These are phyloP conservation scores for Pythium grandisporangium DNA, from an alignment of 352 stramenopile species.

Conservation along the genomic window DNA sequence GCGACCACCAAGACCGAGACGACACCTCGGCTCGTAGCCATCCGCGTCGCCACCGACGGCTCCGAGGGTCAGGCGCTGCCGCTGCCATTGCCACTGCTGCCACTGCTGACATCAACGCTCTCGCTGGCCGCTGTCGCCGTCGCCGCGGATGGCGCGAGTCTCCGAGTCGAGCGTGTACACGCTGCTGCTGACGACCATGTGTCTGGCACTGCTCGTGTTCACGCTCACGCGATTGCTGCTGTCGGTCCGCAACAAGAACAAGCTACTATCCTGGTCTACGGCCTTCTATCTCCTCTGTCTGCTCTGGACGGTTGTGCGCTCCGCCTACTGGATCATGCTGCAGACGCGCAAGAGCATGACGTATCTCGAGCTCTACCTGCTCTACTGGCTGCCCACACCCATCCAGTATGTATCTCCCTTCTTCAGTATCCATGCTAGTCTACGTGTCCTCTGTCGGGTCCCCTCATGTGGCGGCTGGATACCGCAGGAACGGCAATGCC, in stretches of 20 bases:
- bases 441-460: too few species aligned
- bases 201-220: conserved; percentile 62
- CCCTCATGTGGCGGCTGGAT: too few species aligned
- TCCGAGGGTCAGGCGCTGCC: too few species aligned
- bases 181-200: conserved; percentile 71
- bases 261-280: conserved; percentile 75
- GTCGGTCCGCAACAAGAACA: conserved; percentile 74
- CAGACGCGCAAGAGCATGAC: conserved; percentile 61
- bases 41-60: too few species aligned
- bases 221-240: conserved; percentile 53
- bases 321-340: conserved; percentile 80
- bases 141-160: conserved; percentile 11
- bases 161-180: conserved; percentile 59
- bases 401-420: conserved; percentile 36
- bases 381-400: conserved; percentile 81
- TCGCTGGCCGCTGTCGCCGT: too few species aligned
- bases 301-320: conserved; percentile 73
- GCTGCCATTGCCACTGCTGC: too few species aligned
- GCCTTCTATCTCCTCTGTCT: conserved; percentile 76
- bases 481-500: too few species aligned
- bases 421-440: neutral
- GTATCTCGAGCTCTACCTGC: conserved; percentile 77
- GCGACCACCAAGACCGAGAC: too few species aligned
- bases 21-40: too few species aligned
- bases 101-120: too few species aligned